Conservation (phyloP, 1,284 basidiomycete genomes). For the Apiotrichum gracile region DNA sequence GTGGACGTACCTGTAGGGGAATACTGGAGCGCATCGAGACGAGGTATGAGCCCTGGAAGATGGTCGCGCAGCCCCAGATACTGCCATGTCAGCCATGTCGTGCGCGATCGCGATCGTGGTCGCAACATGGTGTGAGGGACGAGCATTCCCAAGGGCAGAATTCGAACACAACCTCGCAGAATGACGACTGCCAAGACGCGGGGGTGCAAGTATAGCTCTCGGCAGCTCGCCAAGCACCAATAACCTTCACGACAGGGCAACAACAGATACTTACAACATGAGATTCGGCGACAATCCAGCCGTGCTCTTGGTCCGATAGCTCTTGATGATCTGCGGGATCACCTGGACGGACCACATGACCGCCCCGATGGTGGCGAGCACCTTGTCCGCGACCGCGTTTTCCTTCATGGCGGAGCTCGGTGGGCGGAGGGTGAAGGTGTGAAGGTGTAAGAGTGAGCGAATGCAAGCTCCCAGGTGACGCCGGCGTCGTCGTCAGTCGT, state of each 20-base stretch:
- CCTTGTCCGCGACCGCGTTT: slow-evolving; percentile 52
- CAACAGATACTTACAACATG: slow-evolving; percentile 54
- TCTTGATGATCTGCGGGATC: slow-evolving; percentile 65
- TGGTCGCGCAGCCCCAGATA: slow-evolving; percentile 60
- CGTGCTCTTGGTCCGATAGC: slow-evolving; percentile 63
- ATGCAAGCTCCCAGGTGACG: too few relatives aligned
- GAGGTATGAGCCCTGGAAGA: slow-evolving; percentile 65
- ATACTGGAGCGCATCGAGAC: slow-evolving; percentile 65
- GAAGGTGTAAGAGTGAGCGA: too few relatives aligned
- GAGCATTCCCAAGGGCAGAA: too few relatives aligned
- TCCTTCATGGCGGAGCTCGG: slow-evolving; percentile 1
- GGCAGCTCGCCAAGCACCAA: too few relatives aligned
- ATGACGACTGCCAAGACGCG: too few relatives aligned
- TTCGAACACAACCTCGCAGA: too few relatives aligned
- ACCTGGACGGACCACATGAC: slow-evolving; percentile 49
- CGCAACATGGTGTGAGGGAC: too few relatives aligned
- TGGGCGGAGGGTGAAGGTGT: background rate
- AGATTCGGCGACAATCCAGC: slow-evolving; percentile 66
- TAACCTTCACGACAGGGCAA: too few relatives aligned
- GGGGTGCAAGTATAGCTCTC: too few relatives aligned
- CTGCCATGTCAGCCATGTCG: slow-evolving; percentile 14
- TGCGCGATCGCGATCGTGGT: too few relatives aligned
- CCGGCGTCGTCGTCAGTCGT: too few relatives aligned
- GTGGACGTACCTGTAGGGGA: slow-evolving; percentile 49
- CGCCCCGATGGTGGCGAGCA: slow-evolving; percentile 57